Evolutionary conservation across 331 rosid genomes (phyloP).

Genomic region (Acacia concinna): DNA sequence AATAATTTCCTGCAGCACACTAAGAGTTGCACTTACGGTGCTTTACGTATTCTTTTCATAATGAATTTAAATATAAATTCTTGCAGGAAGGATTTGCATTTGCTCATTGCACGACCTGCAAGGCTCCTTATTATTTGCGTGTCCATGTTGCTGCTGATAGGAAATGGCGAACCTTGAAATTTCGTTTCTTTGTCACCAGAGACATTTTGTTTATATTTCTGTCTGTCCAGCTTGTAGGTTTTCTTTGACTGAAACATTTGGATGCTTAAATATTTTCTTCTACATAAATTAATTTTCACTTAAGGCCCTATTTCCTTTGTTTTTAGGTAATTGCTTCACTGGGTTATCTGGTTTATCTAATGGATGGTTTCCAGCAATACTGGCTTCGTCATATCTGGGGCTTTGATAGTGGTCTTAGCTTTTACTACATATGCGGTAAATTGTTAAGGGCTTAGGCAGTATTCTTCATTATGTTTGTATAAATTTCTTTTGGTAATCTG

Average conservation of each 20-base stretch:
- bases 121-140: conserved; percentile 94
- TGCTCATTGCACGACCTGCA: conserved; percentile 99
- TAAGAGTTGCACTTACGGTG: conserved; percentile 6
- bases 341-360: conserved; percentile 78
- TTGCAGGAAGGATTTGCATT: conserved; percentile 99
- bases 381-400: conserved; percentile 96
- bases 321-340: conserved; percentile 80
- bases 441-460: conserved; percentile 14
- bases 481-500: background rate
- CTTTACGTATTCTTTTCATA: background rate
- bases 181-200: conserved; percentile 93
- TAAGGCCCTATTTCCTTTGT: conserved; percentile 11
- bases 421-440: conserved; percentile 93
- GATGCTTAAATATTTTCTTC: conserved; percentile 13
- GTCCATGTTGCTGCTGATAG: conserved; percentile 93
- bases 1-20: conserved; percentile 8
- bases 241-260: conserved; percentile 21
- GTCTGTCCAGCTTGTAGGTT: conserved; percentile 86
- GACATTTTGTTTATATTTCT: conserved; percentile 89
- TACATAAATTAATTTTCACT: background rate
- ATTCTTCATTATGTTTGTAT: conserved; percentile 24
- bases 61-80: conserved; percentile 23
- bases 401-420: conserved; percentile 76
- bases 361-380: conserved; percentile 76
- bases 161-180: conserved; percentile 96